Conservation (phyloP, 768 basidiomycete species). For the Postia placenta region DNA sequence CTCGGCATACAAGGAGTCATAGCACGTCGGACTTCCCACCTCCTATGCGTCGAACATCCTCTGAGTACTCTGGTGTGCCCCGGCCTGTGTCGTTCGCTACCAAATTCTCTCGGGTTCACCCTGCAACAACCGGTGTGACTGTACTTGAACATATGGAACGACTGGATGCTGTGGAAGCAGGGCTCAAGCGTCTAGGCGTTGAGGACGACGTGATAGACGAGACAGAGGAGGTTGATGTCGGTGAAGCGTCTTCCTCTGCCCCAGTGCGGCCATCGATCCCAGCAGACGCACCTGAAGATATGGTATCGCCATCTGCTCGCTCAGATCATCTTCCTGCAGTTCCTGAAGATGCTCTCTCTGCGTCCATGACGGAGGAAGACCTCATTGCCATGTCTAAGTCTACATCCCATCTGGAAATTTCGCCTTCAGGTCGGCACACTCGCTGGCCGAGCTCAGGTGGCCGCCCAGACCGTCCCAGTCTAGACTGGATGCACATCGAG, state of each 20-base stretch:
- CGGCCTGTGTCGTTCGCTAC: slow-evolving; percentile 79
- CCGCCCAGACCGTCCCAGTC: slow-evolving; percentile 23
- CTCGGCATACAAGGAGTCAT: slow-evolving; percentile 51
- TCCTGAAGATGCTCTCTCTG: slow-evolving; percentile 42
- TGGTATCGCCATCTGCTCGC: slow-evolving; percentile 47
- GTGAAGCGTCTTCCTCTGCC: slow-evolving; percentile 29
- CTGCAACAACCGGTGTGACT: slow-evolving; percentile 81
- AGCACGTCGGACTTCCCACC: slow-evolving; percentile 70
- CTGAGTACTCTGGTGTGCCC: slow-evolving; percentile 54
- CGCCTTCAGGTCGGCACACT: slow-evolving; percentile 28
- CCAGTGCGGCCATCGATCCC: slow-evolving; percentile 4
- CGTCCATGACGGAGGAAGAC: slow-evolving; percentile 60
- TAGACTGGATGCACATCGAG: slow-evolving; percentile 43
- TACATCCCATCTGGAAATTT: slow-evolving; percentile 60
- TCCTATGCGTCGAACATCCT: slow-evolving; percentile 57
- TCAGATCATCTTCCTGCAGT: slow-evolving; percentile 47
- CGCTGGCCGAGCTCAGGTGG: slow-evolving; percentile 30
- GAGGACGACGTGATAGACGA: slow-evolving; percentile 46
- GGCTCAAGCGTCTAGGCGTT: slow-evolving; percentile 65
- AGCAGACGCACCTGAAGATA: slow-evolving; percentile 2
- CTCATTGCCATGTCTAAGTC: slow-evolving; percentile 72
- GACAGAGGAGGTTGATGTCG: slow-evolving; percentile 63
- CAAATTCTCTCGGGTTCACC: slow-evolving; percentile 80
- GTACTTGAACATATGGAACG: slow-evolving; percentile 83
- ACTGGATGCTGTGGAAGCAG: slow-evolving; percentile 76